A percentile compares a stretch with the other conserved stretches of the same genome.
phyloP scores from a whole-genome alignment of 2,329 filamentous ascomycete species.

The Cytospora mali region DNA sequence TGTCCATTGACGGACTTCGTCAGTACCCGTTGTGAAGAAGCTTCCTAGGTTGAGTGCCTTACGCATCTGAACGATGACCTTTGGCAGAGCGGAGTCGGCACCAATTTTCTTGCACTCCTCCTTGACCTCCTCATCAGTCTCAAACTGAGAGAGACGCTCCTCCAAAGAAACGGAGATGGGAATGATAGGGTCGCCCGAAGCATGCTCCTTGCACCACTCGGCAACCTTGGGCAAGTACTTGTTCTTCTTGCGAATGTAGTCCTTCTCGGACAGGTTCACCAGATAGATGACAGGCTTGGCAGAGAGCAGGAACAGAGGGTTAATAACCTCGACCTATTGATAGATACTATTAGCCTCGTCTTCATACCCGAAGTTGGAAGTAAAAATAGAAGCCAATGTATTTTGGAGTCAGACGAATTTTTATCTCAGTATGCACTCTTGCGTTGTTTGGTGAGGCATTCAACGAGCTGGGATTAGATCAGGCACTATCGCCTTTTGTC shows the following conservation, averaged over 20 bases:
- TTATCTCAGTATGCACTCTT: constrained; percentile 88
- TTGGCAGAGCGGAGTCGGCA: constrained; percentile 86
- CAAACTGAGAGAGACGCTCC: constrained; percentile 83
- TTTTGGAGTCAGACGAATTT: constrained; percentile 65
- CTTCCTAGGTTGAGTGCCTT: constrained; percentile 86
- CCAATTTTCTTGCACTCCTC: constrained; percentile 90
- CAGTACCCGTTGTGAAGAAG: constrained; percentile 97
- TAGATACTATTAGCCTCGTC: constrained; percentile 36
- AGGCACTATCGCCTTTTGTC: constrained; percentile 96
- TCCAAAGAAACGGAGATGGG: constrained; percentile 92
- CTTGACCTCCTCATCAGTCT: constrained; percentile 72
- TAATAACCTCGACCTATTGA: constrained; percentile 89
- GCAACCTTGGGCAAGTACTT: constrained; percentile 94
- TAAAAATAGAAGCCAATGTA: constrained; percentile 25
- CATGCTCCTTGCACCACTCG: constrained; percentile 93
- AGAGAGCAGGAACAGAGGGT: constrained; percentile 90
- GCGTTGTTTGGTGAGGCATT: constrained; percentile 77
- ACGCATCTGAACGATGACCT: constrained; percentile 91
- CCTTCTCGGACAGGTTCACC: constrained; percentile 94
- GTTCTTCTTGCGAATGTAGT: constrained; percentile 99
- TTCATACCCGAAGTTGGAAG: neutral
- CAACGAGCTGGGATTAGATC: constrained; percentile 99
- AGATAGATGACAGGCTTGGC: constrained; percentile 97
- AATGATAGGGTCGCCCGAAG: constrained; percentile 84
- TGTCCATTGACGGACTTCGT: constrained; percentile 97